Evolutionary conservation across 495 filamentous ascomycete species (phyloP), one percentile per base, ranked within the genome.

Genomic region (Saxispiralis lemnorum): DNA sequence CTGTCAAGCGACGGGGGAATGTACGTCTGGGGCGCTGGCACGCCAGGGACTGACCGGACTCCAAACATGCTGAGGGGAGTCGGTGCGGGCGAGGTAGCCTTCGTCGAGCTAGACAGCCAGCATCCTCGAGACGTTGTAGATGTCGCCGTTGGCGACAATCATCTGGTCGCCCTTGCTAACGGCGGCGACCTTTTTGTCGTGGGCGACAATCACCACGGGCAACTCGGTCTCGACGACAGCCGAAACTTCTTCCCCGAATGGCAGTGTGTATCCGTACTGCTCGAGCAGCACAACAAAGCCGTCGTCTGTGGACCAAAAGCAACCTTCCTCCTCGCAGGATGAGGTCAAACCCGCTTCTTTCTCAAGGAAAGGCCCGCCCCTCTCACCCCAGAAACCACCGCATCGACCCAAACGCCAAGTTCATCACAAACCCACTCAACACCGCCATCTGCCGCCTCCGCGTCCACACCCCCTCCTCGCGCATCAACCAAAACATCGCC

Each of bases 381-480:
- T 60, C 56, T 57, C 47, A 74, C 63, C 51, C 72, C 65, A 80
- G 60, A 38, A 75, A 65, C 35, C 47, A 74, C 63, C 51, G 71
- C 65, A 80, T 60, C 37, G 74, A 65, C 34, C 81, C 78, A 67
- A 85, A 83, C 7, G 64, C 67, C 50, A 75, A 55, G 67, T 83
- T 84, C 1, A 84, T 64, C 55, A 89, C 44, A 17, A 93, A 69
- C 1, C 89, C 89, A 24, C 82, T 72, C 53, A 78, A 73, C 13
- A 94, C 81, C 48, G 87, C 85, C 51, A 92, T 72, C 54, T 81
- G 72, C 68, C 82, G 79, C 54, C 85, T 62, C 63, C 74, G 72
- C 32, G 76, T 81, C 75, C 84, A 93, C 46, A 94, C 76, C 10
- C 85, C 85, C 46, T 92, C 83, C 62, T 95, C 87, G 43, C 85